Conservation (phyloP, 2,329 filamentous ascomycete genomes). For the Podosphaera xanthii region DNA sequence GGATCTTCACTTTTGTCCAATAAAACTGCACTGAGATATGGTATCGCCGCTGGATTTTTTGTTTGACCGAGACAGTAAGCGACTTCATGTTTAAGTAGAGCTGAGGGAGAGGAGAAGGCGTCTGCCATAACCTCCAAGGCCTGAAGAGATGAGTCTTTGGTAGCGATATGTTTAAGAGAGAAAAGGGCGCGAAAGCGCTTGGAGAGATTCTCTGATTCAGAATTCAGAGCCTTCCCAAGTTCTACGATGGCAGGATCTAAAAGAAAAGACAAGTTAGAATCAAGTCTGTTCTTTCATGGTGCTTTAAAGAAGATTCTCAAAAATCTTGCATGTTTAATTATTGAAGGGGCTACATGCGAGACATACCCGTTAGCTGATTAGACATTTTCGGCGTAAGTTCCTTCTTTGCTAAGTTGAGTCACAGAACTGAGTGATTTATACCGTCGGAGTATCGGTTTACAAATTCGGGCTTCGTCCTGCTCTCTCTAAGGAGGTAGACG, state of each 20-base stretch:
- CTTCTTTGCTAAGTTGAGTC: too few relatives aligned
- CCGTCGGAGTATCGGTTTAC: too few relatives aligned
- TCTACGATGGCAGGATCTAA: slow-evolving; percentile 6
- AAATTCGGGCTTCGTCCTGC: too few relatives aligned
- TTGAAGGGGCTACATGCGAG: too few relatives aligned
- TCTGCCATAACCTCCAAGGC: slow-evolving; percentile 68
- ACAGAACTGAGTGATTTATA: too few relatives aligned
- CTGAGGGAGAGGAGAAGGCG: slow-evolving; percentile 63
- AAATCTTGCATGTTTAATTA: too few relatives aligned
- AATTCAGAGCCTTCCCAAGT: slow-evolving; percentile 53
- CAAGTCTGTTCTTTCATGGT: too few relatives aligned
- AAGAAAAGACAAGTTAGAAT: too few relatives aligned
- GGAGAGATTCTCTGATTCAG: slow-evolving; percentile 62
- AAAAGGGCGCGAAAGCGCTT: slow-evolving; percentile 90
- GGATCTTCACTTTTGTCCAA: slow-evolving; percentile 62
- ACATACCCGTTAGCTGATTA: too few relatives aligned
- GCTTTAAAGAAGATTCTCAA: too few relatives aligned
- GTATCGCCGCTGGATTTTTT: slow-evolving; percentile 49
- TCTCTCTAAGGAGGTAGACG: too few relatives aligned
- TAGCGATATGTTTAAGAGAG: slow-evolving; percentile 84
- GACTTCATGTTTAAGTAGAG: slow-evolving; percentile 83
- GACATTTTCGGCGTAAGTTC: too few relatives aligned
- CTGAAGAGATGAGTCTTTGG: slow-evolving; percentile 28
- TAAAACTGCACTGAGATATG: slow-evolving; percentile 50
- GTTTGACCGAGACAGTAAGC: slow-evolving; percentile 94